Evolutionary conservation across 2,329 filamentous ascomycete genomes (phyloP), one percentile per base, ranked within the genome.

Genomic region (Talaromyces sp.): DNA sequence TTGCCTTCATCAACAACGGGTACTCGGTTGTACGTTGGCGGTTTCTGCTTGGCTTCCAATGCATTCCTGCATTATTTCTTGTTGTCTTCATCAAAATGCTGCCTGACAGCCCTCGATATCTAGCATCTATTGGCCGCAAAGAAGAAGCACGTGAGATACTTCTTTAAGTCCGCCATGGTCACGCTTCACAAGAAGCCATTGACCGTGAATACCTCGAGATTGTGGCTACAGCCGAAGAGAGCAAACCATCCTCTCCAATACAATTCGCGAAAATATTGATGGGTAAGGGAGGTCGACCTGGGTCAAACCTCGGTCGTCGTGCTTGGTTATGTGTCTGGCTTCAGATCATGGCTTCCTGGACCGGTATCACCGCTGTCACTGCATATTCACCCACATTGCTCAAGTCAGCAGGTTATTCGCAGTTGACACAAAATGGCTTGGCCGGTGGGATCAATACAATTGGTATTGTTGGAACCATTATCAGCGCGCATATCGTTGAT

Each of bases 391-490:
- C 74, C 22, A 48, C 45, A 14, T 48, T 48, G 22, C 45, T 48
- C 22, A 27, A 48, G 45, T 48, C 45, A 5, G 45, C 45, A 24
- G 45, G 45, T 16, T 48, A 27, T 27, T 48, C 45, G 11, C 19
- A 48, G 14, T 48, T 48, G 45, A 48, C 22, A 10, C 72, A 81
- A 64, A 81, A 80, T 60, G 79, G 82, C 41, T 78, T 85, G 10
- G 79, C 82, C 1, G 83, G 83, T 6, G 79, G 82, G 6, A 71
- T 84, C 16, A 85, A 84, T 70, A 84, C 82, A 0, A 76, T 85
- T 58, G 83, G 83, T 13, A 82, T 85, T 31, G 66, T 83, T 2
- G 82, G 82, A 1, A 85, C 83, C 2, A 80, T 83, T 41, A 82
- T 83, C 64, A 81, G 79, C 62, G 80, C 82, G 2, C 79, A 82